Conservation (phyloP, 371 early-diverging fungal species). For the Mucor saturninus region DNA sequence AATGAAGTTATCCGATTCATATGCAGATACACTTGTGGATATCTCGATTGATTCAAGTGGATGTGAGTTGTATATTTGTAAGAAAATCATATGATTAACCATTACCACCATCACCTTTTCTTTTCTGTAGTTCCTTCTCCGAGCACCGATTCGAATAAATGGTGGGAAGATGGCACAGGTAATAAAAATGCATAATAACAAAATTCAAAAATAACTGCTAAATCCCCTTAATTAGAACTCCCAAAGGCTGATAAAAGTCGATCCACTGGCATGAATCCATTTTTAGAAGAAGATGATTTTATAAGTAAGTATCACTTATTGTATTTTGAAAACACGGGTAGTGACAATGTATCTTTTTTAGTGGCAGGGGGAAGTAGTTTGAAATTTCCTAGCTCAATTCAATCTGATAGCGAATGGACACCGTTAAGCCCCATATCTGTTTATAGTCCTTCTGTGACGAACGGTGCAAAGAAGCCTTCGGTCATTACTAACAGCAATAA, state of each 20-base stretch:
- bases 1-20: conserved; percentile 29
- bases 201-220: background rate
- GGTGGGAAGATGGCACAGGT: conserved; percentile 53
- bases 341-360: background rate
- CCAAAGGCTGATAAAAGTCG: conserved; percentile 37
- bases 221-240: conserved; percentile 11
- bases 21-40: conserved; percentile 38
- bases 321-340: background rate
- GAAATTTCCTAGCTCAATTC: conserved; percentile 23
- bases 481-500: background rate
- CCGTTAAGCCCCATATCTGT: conserved; percentile 26
- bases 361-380: conserved; percentile 12
- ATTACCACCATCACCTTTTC: background rate
- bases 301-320: conserved; percentile 3
- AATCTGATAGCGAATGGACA: conserved; percentile 28
- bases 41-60: conserved; percentile 17
- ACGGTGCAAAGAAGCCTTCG: conserved; percentile 12
- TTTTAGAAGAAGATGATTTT: conserved; percentile 30
- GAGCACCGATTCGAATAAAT: conserved; percentile 43
- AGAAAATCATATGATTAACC: background rate
- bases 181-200: background rate
- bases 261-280: conserved; percentile 33
- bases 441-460: conserved; percentile 8
- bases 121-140: conserved; percentile 40
- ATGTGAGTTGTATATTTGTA: conserved; percentile 7